Conservation (phyloP, 371 early-diverging fungal species). For the Mortierella polycephala region DNA sequence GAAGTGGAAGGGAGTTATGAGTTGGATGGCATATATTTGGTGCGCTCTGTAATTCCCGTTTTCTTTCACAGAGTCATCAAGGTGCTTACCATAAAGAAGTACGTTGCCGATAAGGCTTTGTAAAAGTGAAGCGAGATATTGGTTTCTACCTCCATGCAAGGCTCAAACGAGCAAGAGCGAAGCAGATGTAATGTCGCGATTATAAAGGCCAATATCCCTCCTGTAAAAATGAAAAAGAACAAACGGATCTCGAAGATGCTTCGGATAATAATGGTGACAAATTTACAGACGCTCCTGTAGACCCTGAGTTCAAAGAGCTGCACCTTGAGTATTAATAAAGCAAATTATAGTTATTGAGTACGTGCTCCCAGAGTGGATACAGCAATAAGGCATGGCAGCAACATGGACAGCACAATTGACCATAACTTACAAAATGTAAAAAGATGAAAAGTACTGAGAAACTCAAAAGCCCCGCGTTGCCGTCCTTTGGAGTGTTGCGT, state of each 20-base stretch:
- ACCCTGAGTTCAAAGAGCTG: constrained; percentile 5
- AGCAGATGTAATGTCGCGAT: constrained; percentile 5
- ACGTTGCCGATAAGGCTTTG: background rate
- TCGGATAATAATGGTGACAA: constrained; percentile 4
- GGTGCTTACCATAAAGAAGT: constrained; percentile 6
- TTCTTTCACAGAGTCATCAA: background rate
- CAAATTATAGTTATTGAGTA: no score
- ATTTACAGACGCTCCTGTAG: constrained; percentile 1
- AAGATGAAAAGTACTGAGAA: constrained; percentile 6
- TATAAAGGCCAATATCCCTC: constrained; percentile 2
- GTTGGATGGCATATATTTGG: no score
- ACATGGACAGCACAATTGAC: background rate
- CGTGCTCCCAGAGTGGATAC: background rate
- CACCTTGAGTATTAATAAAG: no score
- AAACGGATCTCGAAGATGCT: background rate
- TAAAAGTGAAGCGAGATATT: background rate
- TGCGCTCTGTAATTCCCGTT: no score
- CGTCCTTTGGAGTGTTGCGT: background rate
- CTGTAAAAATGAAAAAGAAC: constrained; percentile 9
- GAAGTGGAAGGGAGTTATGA: no score
- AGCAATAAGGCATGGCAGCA: background rate
- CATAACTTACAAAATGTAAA: constrained; percentile 4
- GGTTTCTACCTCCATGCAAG: background rate
- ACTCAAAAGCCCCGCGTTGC: background rate
- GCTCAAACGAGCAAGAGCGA: background rate